phyloP scores from a whole-genome alignment of 768 basidiomycete species.

The Mycena venus region DNA sequence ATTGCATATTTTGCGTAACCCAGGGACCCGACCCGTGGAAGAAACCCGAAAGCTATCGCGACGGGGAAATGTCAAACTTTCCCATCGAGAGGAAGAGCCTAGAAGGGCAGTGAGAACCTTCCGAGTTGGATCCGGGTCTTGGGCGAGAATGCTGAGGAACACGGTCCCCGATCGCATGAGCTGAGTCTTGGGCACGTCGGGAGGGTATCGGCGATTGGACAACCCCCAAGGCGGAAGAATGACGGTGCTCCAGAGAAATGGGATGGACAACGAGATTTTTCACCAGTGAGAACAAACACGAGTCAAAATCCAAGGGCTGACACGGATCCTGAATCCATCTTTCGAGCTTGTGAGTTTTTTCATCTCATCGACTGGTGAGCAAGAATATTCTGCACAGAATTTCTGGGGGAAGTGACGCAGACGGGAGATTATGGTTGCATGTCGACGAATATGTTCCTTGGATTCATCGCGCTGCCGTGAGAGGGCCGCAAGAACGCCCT shows the following conservation, averaged over 20 bases:
- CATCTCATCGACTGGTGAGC: background rate
- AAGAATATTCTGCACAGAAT: background rate
- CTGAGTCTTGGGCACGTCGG: background rate
- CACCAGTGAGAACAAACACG: background rate
- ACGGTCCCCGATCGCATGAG: background rate
- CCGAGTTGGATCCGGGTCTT: background rate
- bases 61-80: background rate
- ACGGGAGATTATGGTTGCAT: background rate
- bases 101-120: background rate
- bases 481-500: background rate
- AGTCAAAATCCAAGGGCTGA: background rate
- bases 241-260: background rate
- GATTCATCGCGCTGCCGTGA: background rate
- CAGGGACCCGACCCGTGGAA: background rate
- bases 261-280: background rate
- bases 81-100: background rate
- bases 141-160: background rate
- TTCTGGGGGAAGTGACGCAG: too few species aligned
- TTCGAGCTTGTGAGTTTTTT: background rate
- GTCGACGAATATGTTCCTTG: background rate
- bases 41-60: background rate
- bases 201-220: too few species aligned
- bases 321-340: background rate
- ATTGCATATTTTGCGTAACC: background rate
- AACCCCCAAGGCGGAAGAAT: too few species aligned